Evolutionary conservation across 2,329 filamentous ascomycete genomes (phyloP).

Genomic region (Cercospora sp.): DNA sequence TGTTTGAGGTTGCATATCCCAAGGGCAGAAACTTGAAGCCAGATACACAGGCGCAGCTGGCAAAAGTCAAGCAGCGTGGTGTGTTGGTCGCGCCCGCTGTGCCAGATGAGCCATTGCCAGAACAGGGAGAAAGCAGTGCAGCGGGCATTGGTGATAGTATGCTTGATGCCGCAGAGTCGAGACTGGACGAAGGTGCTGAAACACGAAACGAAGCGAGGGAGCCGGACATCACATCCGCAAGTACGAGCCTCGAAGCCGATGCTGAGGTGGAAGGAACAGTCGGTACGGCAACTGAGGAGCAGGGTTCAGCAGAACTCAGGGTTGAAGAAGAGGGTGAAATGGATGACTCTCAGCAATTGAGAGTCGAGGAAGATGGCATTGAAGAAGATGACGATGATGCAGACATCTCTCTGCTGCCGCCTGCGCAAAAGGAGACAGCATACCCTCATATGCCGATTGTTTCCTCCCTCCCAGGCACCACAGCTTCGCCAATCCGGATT

Average conservation of each 20-base stretch:
- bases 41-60: slow-evolving; percentile 6
- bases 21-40: slow-evolving; percentile 53
- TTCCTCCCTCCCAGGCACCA: slow-evolving; percentile 85
- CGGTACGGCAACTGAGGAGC: background rate
- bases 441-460: slow-evolving; percentile 85
- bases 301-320: background rate
- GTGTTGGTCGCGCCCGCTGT: background rate
- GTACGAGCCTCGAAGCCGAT: background rate
- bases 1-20: slow-evolving; percentile 86
- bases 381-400: slow-evolving; percentile 32
- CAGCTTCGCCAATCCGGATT: slow-evolving; percentile 89
- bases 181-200: background rate
- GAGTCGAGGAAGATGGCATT: slow-evolving; percentile 12
- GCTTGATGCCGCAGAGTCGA: slow-evolving; percentile 9
- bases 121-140: background rate
- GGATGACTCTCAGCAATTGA: background rate
- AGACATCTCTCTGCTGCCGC: slow-evolving; percentile 64
- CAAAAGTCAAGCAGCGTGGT: slow-evolving; percentile 14
- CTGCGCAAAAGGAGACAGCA: slow-evolving; percentile 67
- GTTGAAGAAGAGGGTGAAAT: background rate
- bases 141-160: slow-evolving; percentile 13
- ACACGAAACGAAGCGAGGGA: background rate
- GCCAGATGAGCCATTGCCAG: background rate
- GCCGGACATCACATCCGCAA: background rate
- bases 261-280: background rate